Evolutionary conservation across 2,329 filamentous ascomycete genomes (phyloP).

Genomic region (Onygenales sp.): DNA sequence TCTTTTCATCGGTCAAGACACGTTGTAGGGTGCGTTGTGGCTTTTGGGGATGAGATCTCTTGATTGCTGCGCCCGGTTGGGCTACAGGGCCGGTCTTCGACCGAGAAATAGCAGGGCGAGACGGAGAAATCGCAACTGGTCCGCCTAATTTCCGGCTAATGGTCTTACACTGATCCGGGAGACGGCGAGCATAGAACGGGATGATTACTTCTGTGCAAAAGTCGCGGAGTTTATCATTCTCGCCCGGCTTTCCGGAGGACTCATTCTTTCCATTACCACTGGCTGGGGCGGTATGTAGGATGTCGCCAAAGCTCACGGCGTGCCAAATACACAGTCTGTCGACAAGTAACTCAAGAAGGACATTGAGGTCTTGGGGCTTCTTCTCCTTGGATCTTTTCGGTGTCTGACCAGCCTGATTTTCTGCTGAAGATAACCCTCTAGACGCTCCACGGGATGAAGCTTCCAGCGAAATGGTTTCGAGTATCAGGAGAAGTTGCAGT

Average conservation of each 20-base stretch:
- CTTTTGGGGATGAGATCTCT: conserved; percentile 16
- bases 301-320: conserved; percentile 31
- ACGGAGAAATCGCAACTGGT: conserved; percentile 27
- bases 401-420: conserved; percentile 11
- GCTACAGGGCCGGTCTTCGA: conserved; percentile 19
- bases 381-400: conserved; percentile 9
- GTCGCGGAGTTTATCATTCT: conserved; percentile 37
- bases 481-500: conserved; percentile 39
- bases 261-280: conserved; percentile 20
- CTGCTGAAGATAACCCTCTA: conserved; percentile 11
- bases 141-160: conserved; percentile 41
- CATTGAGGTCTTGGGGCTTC: conserved; percentile 33
- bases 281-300: conserved; percentile 16
- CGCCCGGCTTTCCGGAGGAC: conserved; percentile 20
- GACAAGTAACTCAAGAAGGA: conserved; percentile 37
- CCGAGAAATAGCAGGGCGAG: conserved; percentile 23
- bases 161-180: conserved; percentile 38
- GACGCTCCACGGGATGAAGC: conserved; percentile 8
- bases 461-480: conserved; percentile 39
- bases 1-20: conserved; percentile 37
- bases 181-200: conserved; percentile 39
- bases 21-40: conserved; percentile 32
- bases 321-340: conserved; percentile 44
- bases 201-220: conserved; percentile 43
- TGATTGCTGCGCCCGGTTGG: conserved; percentile 24